These are phyloP conservation scores for Termitomyces sp. DNA, from an alignment of 768 basidiomycete species.

Conservation along the genomic window DNA sequence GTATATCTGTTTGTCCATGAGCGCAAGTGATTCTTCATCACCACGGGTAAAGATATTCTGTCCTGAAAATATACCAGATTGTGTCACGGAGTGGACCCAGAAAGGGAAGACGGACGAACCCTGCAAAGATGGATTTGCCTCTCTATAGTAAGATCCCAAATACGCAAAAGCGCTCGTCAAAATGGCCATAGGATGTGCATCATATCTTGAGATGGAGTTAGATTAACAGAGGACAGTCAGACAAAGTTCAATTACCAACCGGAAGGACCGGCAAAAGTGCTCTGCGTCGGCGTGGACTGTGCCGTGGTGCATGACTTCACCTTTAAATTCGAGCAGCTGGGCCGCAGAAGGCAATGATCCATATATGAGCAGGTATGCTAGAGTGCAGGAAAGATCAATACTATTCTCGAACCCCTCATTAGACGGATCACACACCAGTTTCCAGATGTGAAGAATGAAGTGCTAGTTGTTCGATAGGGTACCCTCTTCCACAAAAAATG, in stretches of 20 bases:
- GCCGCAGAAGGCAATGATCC: slow-evolving; percentile 63
- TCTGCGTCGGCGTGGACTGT: slow-evolving; percentile 63
- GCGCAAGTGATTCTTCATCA: slow-evolving; percentile 56
- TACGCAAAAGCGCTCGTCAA: slow-evolving; percentile 84
- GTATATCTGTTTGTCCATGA: slow-evolving; percentile 92
- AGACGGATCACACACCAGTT: slow-evolving; percentile 28
- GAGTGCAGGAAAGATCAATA: neutral
- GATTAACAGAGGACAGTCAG: neutral
- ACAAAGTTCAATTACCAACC: slow-evolving; percentile 26
- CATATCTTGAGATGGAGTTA: slow-evolving; percentile 48
- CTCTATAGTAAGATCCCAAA: slow-evolving; percentile 80
- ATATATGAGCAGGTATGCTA: slow-evolving; percentile 83
- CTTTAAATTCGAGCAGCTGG: slow-evolving; percentile 61
- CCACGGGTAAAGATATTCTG: slow-evolving; percentile 75
- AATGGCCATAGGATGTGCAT: slow-evolving; percentile 91
- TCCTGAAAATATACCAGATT: slow-evolving; percentile 31
- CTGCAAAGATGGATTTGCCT: slow-evolving; percentile 84
- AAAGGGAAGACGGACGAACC: slow-evolving; percentile 30
- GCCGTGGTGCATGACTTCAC: slow-evolving; percentile 75
- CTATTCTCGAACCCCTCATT: neutral
- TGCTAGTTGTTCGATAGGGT: slow-evolving; percentile 90
- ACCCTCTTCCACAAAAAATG: slow-evolving; percentile 48
- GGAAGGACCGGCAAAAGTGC: slow-evolving; percentile 63
- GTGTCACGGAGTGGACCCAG: neutral
- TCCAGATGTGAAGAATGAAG: slow-evolving; percentile 77